These are phyloP conservation scores for Pseudevernia furfuracea DNA, from an alignment of 495 filamentous ascomycete genomes.

Conservation along the genomic window DNA sequence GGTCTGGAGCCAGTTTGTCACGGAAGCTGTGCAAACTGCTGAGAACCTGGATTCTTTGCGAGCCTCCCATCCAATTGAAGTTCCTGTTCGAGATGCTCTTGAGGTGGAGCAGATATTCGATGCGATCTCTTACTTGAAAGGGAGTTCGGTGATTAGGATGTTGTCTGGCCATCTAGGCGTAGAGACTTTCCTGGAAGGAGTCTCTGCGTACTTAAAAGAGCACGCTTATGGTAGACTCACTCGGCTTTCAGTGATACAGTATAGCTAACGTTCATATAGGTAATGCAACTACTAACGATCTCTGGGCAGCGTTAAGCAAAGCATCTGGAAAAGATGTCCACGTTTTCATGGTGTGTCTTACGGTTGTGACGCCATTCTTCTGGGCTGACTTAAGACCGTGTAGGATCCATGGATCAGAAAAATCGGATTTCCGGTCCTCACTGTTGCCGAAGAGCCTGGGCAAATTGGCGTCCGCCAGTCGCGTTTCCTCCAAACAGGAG, in stretches of 20 bases:
- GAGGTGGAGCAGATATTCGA: constrained; percentile 92
- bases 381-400: not conserved
- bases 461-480: constrained; percentile 76
- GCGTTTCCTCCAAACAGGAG: constrained; percentile 83
- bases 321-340: constrained; percentile 84
- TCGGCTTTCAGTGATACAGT: not conserved
- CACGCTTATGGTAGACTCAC: constrained; percentile 58
- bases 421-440: constrained; percentile 88
- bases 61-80: constrained; percentile 89
- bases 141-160: constrained; percentile 93
- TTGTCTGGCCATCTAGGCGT: constrained; percentile 76
- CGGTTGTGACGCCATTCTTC: not conserved
- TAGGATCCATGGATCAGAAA: constrained; percentile 82
- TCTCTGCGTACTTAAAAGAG: constrained; percentile 77
- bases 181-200: constrained; percentile 79
- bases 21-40: constrained; percentile 84
- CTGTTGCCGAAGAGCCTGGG: constrained; percentile 70
- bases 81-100: constrained; percentile 78
- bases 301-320: constrained; percentile 86
- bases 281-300: constrained; percentile 89
- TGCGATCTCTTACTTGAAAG: constrained; percentile 90
- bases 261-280: not conserved
- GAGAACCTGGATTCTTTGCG: constrained; percentile 82
- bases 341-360: constrained; percentile 60
- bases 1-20: constrained; percentile 76